These are phyloP conservation scores for Fraxinus excelsior DNA, from an alignment of 257 asterid species.

Conservation along the genomic window DNA sequence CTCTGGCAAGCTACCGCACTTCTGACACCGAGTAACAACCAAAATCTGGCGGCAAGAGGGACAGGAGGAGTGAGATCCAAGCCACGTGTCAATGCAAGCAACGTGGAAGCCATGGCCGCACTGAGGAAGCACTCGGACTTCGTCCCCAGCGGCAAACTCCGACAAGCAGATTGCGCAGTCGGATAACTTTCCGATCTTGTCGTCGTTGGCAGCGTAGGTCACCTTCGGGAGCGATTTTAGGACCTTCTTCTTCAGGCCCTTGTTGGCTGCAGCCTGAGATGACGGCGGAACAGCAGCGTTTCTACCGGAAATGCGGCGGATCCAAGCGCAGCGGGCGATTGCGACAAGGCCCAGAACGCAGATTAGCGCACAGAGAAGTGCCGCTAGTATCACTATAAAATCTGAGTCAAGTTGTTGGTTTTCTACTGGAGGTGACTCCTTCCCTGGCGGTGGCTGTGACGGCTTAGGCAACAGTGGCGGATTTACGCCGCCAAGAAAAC, in stretches of 20 bases:
- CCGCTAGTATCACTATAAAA: constrained; percentile 52
- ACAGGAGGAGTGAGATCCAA: constrained; percentile 55
- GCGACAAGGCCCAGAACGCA: constrained; percentile 62
- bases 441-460: constrained; percentile 17
- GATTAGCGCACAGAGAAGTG: constrained; percentile 57
- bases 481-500: constrained; percentile 37
- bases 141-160: constrained; percentile 55
- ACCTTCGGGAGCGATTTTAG: constrained; percentile 46
- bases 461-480: constrained; percentile 35
- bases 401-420: constrained; percentile 36
- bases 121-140: constrained; percentile 56
- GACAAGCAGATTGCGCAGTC: constrained; percentile 61
- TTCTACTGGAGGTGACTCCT: constrained; percentile 20
- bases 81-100: constrained; percentile 61
- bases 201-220: constrained; percentile 33
- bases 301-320: constrained; percentile 41
- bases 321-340: constrained; percentile 56
- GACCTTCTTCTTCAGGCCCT: constrained; percentile 52
- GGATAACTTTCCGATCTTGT: constrained; percentile 30
- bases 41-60: constrained; percentile 59
- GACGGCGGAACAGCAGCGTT: constrained; percentile 1
- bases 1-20: constrained; percentile 45
- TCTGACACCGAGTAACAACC: constrained; percentile 52
- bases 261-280: constrained; percentile 44
- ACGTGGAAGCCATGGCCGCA: constrained; percentile 61